Evolutionary conservation across 1,284 basidiomycete genomes (phyloP).

Genomic region (Calocybe gambosa): DNA sequence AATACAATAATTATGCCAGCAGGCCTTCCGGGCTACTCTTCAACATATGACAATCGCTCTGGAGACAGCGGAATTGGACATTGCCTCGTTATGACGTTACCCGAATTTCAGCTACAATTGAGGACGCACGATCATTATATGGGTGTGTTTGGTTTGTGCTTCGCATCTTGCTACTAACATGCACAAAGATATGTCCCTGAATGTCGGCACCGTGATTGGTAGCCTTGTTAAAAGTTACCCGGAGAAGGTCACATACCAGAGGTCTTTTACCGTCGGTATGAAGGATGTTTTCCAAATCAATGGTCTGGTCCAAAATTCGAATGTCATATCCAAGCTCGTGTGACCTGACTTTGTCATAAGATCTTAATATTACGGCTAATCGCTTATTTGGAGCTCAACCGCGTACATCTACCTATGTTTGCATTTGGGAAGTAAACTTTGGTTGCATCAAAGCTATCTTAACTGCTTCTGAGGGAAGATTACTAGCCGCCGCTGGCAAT

Average conservation of each 20-base stretch:
- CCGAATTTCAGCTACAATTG: conserved; percentile 70
- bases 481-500: conserved; percentile 47
- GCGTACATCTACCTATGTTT: conserved; percentile 79
- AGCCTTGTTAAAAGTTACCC: conserved; percentile 43
- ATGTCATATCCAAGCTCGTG: conserved; percentile 19
- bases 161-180: conserved; percentile 9
- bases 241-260: conserved; percentile 34
- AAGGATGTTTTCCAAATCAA: conserved; percentile 55
- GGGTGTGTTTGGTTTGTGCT: conserved; percentile 45
- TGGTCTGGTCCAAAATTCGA: conserved; percentile 33
- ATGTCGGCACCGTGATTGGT: conserved; percentile 56
- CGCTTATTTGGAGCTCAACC: conserved; percentile 86
- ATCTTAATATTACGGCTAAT: conserved; percentile 75
- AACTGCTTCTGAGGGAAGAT: conserved; percentile 49
- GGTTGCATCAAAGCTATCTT: conserved; percentile 57
- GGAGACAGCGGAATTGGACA: conserved; percentile 39
- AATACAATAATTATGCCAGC: conserved; percentile 65
- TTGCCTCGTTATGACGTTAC: conserved; percentile 52
- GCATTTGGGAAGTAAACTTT: conserved; percentile 80
- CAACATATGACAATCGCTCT: conserved; percentile 20
- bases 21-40: conserved; percentile 68
- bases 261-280: conserved; percentile 17
- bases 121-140: conserved; percentile 81
- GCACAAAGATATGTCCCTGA: conserved; percentile 69
- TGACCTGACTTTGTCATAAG: conserved; percentile 30